A percentile compares a stretch with the other conserved stretches of the same genome.
Conservation (phyloP, 106 monocot species). For the Dendrobium chrysotoxum region DNA sequence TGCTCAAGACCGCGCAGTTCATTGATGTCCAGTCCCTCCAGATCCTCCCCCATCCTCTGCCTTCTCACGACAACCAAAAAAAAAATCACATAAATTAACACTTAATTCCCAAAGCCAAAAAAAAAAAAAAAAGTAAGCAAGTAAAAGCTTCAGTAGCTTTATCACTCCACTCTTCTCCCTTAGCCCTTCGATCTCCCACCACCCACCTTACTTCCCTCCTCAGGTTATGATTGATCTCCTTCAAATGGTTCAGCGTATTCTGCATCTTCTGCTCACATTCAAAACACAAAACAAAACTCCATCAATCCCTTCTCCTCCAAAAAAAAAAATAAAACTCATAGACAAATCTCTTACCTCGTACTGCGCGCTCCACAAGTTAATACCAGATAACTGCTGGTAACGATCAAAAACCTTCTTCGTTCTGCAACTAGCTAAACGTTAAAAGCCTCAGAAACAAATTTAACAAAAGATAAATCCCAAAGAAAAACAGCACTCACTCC, state of each 20-base stretch:
- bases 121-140: not conserved
- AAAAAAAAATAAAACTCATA: not conserved
- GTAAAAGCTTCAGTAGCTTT: too few species aligned
- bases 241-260: conserved; percentile 54
- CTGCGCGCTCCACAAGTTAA: conserved; percentile 64
- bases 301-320: not conserved
- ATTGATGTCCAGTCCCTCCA: conserved; percentile 49
- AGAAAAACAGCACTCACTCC: not conserved
- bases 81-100: not conserved
- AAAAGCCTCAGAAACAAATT: not conserved
- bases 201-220: conserved; percentile 69
- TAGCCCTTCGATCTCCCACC: too few species aligned
- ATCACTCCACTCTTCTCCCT: too few species aligned
- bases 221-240: conserved; percentile 64
- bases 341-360: conserved; percentile 32
- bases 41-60: conserved; percentile 70
- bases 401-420: conserved; percentile 57
- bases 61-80: conserved; percentile 14
- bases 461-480: not conserved
- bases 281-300: not conserved
- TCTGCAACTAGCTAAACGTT: conserved; percentile 14
- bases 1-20: conserved; percentile 86
- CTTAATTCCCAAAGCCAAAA: not conserved
- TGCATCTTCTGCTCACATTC: conserved; percentile 60
- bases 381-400: conserved; percentile 50